Conservation (phyloP, 208 protist genomes). For the Tetramitus jugosus region DNA sequence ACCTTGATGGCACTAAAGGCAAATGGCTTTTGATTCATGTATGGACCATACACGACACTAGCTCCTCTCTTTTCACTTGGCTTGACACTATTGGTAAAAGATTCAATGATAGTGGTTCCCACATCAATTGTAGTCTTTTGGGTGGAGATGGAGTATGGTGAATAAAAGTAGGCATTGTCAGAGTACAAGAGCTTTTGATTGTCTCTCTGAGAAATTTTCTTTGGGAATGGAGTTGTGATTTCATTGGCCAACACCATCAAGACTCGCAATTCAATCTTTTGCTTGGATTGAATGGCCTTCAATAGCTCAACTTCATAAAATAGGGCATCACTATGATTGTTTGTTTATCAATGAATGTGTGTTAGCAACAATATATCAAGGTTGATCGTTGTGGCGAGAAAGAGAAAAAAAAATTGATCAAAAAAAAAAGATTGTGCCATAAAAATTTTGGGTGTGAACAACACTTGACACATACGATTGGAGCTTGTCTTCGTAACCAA, state of each 20-base stretch:
- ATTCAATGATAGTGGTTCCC: constrained; percentile 19
- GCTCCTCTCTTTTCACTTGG: constrained; percentile 2
- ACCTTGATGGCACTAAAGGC: not conserved
- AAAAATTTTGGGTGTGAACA: not conserved
- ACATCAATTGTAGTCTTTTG: constrained; percentile 27
- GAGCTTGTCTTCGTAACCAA: not conserved
- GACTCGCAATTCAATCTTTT: not conserved
- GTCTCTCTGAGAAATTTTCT: constrained; percentile 27
- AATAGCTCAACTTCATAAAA: constrained; percentile 2
- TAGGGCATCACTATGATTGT: not conserved
- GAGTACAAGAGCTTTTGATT: constrained; percentile 26
- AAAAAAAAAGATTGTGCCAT: not conserved
- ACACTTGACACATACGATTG: not conserved
- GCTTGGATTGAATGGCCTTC: not conserved
- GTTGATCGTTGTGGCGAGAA: not conserved
- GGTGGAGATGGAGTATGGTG: constrained; percentile 10
- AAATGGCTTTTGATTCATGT: constrained; percentile 17
- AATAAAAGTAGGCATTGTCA: constrained; percentile 29
- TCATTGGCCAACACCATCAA: not conserved
- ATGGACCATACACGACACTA: constrained; percentile 25
- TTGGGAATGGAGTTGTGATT: not conserved
- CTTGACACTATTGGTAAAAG: constrained; percentile 11
- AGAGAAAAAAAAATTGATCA: not conserved
- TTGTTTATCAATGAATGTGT: not conserved
- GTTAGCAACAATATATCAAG: not conserved